Evolutionary conservation across 306 rosid species (phyloP).

Genomic region (Abrus precatorius): DNA sequence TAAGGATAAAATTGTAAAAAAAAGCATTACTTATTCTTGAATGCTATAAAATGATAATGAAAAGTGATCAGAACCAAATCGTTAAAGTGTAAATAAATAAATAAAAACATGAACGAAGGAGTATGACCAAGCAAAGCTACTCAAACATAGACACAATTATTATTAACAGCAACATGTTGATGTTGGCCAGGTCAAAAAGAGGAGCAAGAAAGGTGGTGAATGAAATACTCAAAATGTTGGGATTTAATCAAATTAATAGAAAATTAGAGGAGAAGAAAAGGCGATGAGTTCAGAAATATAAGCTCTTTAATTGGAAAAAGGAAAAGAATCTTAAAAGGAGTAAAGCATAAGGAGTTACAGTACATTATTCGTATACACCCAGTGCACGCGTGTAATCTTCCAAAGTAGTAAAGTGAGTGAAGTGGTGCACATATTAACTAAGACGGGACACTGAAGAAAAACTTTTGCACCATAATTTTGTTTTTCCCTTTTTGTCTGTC

Average conservation of each 20-base stretch:
- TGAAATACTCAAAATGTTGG: slow-evolving; percentile 8
- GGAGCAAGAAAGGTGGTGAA: slow-evolving; percentile 5
- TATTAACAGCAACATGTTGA: neutral
- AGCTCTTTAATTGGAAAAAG: slow-evolving; percentile 43
- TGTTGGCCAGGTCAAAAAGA: slow-evolving; percentile 43
- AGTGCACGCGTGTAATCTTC: slow-evolving; percentile 37
- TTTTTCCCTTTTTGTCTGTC: neutral
- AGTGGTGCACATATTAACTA: slow-evolving; percentile 1
- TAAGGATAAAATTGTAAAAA: too few relatives aligned
- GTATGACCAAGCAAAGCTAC: slow-evolving; percentile 36
- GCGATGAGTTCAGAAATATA: slow-evolving; percentile 38
- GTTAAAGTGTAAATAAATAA: too few relatives aligned
- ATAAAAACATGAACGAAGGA: too few relatives aligned
- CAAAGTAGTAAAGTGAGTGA: slow-evolving; percentile 28
- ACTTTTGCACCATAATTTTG: slow-evolving; percentile 8
- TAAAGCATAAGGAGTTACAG: slow-evolving; percentile 49
- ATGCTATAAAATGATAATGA: too few relatives aligned
- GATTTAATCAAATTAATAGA: slow-evolving; percentile 25
- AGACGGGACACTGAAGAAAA: neutral
- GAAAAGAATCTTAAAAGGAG: slow-evolving; percentile 61
- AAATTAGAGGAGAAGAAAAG: neutral
- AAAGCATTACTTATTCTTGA: too few relatives aligned
- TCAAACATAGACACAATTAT: slow-evolving; percentile 46
- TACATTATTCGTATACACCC: slow-evolving; percentile 38
- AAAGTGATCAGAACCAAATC: too few relatives aligned